Conservation (phyloP, 1,139 yeast genomes). For the Pneumocystis wakefieldiae region DNA sequence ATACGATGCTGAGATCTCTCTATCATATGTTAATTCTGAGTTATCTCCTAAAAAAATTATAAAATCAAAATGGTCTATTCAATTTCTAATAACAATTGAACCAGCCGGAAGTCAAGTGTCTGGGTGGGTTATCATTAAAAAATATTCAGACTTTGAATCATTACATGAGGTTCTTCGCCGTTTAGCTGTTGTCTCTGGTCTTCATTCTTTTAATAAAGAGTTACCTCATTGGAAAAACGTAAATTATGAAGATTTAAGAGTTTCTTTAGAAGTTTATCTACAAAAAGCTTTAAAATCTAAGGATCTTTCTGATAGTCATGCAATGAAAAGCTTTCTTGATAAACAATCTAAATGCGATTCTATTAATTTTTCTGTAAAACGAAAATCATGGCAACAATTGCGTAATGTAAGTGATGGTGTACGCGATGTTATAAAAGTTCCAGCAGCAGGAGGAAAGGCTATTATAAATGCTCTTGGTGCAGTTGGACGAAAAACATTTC, state of each 20-base stretch:
- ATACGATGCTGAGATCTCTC: not conserved
- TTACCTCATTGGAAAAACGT: not conserved
- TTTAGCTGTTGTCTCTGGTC: not conserved
- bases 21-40: not conserved
- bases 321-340: not conserved
- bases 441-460: not conserved
- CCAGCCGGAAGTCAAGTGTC: not conserved
- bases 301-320: not conserved
- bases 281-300: not conserved
- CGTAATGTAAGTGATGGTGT: not conserved
- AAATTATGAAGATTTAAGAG: not conserved
- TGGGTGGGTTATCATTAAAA: not conserved
- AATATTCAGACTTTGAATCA: not conserved
- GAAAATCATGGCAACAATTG: not conserved
- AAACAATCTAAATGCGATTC: not conserved
- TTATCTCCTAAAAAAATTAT: not conserved
- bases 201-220: not conserved
- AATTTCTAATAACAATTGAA: not conserved
- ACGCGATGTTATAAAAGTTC: not conserved
- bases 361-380: not conserved
- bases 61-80: not conserved
- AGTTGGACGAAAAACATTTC: not conserved
- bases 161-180: not conserved
- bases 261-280: not conserved
- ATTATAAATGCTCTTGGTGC: not conserved